Base-by-base conservation (phyloP, 2,329 filamentous ascomycete genomes). In the Aspergillus pseudoterreus region DNA sequence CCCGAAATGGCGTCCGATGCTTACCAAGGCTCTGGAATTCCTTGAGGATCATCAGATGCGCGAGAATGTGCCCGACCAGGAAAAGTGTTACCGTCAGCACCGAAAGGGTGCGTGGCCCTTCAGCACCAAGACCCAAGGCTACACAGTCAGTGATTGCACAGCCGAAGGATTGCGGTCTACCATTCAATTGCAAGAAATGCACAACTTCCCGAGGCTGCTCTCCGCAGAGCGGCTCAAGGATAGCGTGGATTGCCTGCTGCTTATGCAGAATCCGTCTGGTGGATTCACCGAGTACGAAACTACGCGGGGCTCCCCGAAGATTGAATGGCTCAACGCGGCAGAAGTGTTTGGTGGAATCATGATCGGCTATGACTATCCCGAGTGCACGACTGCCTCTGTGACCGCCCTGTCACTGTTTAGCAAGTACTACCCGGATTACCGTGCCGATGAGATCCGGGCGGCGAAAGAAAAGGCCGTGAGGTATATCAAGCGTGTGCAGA, bases 341-440 rank as follows among this genome's bases (percentile, higher is more conserved):
- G 94, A 99, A 69, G 92, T 99, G 0, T 99, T 99, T 70, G 92
- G 90, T 12, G 82, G 86, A 17, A 99, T 99, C 74, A 99, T 99
- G 94, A 87, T 99, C 49, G 92, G 97, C 67, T 99, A 99, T 69
- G 90, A 96, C 69, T 97, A 99, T 65, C 91, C 92, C 0, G 94
- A 99, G 71, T 99, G 94, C 76, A 99, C 94, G 0, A 97, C 94
- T 2, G 92, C 94, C 1, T 90, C 91, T 27, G 88, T 99, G 3
- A 96, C 90, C 1, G 91, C 89, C 0, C 78, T 99, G 17, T 87
- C 86, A 4, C 78, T 92, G 2, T 97, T 97, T 76, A 82, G 83
- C 58, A 81, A 87, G 63, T 80, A 88, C 68, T 95, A 90, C 77
- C 90, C 92, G 0, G 76, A 86, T 24, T 95, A 99, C 70, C 83